Base-by-base conservation (phyloP, 495 filamentous ascomycete species). In the Trichoderma reesei region DNA sequence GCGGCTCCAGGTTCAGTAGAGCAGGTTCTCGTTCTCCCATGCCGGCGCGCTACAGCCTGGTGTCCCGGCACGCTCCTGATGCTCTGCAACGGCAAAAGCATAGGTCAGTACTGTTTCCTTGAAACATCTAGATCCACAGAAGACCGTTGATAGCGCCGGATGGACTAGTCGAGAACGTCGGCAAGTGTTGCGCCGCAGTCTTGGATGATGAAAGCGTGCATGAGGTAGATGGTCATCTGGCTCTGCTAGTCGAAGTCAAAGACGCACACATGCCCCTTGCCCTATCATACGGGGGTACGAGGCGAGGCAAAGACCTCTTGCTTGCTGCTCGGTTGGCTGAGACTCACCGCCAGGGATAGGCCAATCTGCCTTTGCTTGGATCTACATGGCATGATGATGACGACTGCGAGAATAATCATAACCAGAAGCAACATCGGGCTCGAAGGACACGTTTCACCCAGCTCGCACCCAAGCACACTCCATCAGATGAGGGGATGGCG, bases 221-320 rank as follows among this genome's bases (percentile, higher is more conserved):
- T 61, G 36, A 61, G n/a, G n/a, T 61, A 41, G 41, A 34, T 11
- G 36, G 59, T 61, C 59, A 41, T 61, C 39, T 41, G 36, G 36
- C 33, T 38, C 36, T 38, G n/a, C n/a, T 61, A 41, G 59, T 39
- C 36, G 59, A 61, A 61, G 59, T 61, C 59, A 41, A 41, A 61
- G 8, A 36, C 51, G 20, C 20, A 36, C 51, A n/a, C 51, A 56
- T 56, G 51, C 51, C 26, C 18, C 26, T 56, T 56, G 11, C 11
- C 51, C 51, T 20, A 56, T 33, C 51, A 10, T 7, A 33, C 11
- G 16, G 51, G 51, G 51, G 51, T 56, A 56, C 20, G 51, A 36
- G 51, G 26, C 51, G 51, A 56, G 51, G 26, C 51, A 6, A 56
- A 26, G 20, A 9, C 51, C 20, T 36, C 51, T 56, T 56, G 4